Conservation (phyloP, 345 rosid genomes). For the Cardamine chenopodiifolia region DNA sequence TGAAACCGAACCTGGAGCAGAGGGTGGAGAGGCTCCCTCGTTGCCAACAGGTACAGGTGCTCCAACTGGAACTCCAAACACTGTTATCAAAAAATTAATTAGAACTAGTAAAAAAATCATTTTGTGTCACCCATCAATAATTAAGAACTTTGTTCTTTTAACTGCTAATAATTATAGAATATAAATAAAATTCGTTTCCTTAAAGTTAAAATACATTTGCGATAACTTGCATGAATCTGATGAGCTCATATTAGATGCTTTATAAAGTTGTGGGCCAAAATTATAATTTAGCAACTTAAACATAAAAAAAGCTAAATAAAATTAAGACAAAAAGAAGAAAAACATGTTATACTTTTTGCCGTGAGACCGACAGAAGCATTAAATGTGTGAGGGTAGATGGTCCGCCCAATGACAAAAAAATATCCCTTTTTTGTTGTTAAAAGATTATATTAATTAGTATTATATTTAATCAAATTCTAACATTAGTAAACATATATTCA, state of each 20-base stretch:
- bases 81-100: constrained; percentile 9
- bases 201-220: neutral
- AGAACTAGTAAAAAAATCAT: neutral
- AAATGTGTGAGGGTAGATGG: neutral
- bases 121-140: neutral
- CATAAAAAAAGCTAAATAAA: neutral
- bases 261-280: neutral
- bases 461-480: neutral
- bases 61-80: constrained; percentile 39
- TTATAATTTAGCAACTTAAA: neutral
- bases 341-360: constrained; percentile 12
- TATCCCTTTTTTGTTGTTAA: neutral
- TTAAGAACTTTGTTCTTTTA: neutral
- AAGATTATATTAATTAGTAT: no score
- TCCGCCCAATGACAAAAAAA: neutral
- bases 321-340: constrained; percentile 3
- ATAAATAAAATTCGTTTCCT: neutral
- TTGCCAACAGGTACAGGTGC: constrained; percentile 32
- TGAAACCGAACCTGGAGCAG: constrained; percentile 20
- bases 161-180: neutral
- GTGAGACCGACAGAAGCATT: constrained; percentile 1
- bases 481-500: no score
- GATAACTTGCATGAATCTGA: neutral
- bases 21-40: constrained; percentile 32
- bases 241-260: neutral